Conservation (phyloP, 257 asterid species). For the Linaria vulgaris region DNA sequence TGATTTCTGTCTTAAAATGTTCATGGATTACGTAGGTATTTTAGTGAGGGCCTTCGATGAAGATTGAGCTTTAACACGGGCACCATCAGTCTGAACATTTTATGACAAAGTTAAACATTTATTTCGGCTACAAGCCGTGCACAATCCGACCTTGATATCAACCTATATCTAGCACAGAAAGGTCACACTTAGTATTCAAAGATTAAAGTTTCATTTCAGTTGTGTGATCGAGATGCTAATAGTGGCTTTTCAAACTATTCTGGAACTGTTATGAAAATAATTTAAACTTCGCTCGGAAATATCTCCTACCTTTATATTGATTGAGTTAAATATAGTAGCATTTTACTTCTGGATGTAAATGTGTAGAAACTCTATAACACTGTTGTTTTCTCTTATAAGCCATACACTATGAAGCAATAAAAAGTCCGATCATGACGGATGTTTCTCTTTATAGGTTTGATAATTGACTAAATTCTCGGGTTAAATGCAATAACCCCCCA, state of each 20-base stretch:
- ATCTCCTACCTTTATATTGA: too few relatives aligned
- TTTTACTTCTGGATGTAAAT: too few relatives aligned
- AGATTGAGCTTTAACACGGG: constrained; percentile 2
- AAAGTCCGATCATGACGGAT: constrained; percentile 7
- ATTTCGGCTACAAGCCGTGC: too few relatives aligned
- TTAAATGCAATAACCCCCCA: too few relatives aligned
- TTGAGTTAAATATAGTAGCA: too few relatives aligned
- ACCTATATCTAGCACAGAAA: constrained; percentile 7
- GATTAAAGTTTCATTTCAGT: too few relatives aligned
- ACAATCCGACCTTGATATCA: not conserved
- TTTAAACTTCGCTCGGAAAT: too few relatives aligned
- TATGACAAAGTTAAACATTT: too few relatives aligned
- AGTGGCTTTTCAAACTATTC: too few relatives aligned
- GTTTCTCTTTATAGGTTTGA: constrained; percentile 5
- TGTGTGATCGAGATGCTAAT: too few relatives aligned
- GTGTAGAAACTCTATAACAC: too few relatives aligned
- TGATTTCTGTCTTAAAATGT: not conserved
- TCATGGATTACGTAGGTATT: not conserved
- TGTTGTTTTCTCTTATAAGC: not conserved
- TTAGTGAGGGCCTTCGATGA: not conserved
- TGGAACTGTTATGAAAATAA: too few relatives aligned
- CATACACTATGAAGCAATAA: constrained; percentile 3
- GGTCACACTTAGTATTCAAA: not conserved
- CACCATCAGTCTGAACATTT: not conserved
- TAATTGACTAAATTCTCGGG: not conserved